These are phyloP conservation scores for Pyricularia sp. DNA, from an alignment of 2,329 filamentous ascomycete genomes.

Conservation along the genomic window DNA sequence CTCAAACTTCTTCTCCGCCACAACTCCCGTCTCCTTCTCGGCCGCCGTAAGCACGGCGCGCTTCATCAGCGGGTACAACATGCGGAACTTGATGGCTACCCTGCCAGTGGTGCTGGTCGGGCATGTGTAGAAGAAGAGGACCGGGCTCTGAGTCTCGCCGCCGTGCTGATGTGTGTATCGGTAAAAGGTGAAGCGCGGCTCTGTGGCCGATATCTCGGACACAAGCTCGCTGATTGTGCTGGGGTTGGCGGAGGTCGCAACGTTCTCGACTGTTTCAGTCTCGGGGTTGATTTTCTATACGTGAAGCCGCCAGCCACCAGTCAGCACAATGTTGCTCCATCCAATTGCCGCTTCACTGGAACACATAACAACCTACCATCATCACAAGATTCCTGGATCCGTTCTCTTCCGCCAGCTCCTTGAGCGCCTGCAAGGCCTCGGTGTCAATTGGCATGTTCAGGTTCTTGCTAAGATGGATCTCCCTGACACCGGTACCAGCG, in stretches of 20 bases:
- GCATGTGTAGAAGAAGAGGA: constrained; percentile 76
- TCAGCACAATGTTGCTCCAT: not conserved
- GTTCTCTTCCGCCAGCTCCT: constrained; percentile 38
- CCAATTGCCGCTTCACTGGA: not conserved
- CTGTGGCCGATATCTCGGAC: constrained; percentile 46
- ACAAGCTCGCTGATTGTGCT: constrained; percentile 46
- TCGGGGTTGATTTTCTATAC: constrained; percentile 56
- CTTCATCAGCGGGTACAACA: constrained; percentile 69
- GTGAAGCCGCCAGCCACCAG: not conserved
- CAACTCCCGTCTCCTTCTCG: constrained; percentile 49
- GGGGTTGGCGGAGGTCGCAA: constrained; percentile 35
- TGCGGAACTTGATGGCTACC: constrained; percentile 60
- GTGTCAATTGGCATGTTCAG: constrained; percentile 46
- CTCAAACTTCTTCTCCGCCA: constrained; percentile 57
- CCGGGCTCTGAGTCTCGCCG: constrained; percentile 38
- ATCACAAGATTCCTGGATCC: constrained; percentile 44
- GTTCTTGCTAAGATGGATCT: constrained; percentile 46
- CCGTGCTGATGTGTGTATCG: constrained; percentile 46
- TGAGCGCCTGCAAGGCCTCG: constrained; percentile 51
- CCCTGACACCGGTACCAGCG: constrained; percentile 47
- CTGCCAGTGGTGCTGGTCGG: constrained; percentile 51
- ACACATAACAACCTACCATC: constrained; percentile 36
- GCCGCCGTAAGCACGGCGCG: constrained; percentile 54
- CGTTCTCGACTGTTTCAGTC: constrained; percentile 57
- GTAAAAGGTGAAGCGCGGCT: constrained; percentile 71